Evolutionary conservation across 2,329 filamentous ascomycete species (phyloP), one percentile per base, ranked within the genome.

Genomic region (Hypoxylon sp.): DNA sequence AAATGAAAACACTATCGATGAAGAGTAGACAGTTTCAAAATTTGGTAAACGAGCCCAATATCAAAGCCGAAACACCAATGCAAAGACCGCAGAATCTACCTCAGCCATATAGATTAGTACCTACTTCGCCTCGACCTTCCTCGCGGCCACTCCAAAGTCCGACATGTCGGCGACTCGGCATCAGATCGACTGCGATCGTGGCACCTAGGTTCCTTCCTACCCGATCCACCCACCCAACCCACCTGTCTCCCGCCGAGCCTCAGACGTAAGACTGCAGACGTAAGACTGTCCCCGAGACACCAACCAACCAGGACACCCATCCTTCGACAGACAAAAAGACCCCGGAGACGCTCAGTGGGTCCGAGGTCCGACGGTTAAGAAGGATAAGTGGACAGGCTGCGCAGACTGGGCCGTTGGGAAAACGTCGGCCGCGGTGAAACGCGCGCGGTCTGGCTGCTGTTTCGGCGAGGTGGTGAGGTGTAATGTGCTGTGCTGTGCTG

Each of bases 391-490:
- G 11, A 10, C 5, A 21, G n/a, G n/a, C 15, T n/a, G n/a, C n/a
- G n/a, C n/a, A n/a, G n/a, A n/a, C n/a, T n/a, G n/a, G n/a, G n/a
- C n/a, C n/a, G n/a, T n/a, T n/a, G n/a, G n/a, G 18, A 15, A 23
- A 29, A 40, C 27, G 11, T 40, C 40, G 23, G 40, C 42, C 33
- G 38, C 41, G 33, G 51, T 62, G 59, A 62, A 62, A 62, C 59
- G 50, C 10, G 59, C 43, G 43, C 43, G 55, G 59, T 62, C 55
- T 62, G 55, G 59, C 23, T 42, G 55, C 43, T 27, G 59, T 62
- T 62, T 62, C 59, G 55, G 21, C 35, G 17, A n/a, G 24, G 4
- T 1, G 33, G 9, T 43, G 38, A 33, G 43, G 18, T 23, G 15
- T 52, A 46, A n/a, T 55, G 58, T 62, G 41, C 55, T 42, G 47